These are phyloP conservation scores for Ascochyta lentis DNA, from an alignment of 2,329 filamentous ascomycete genomes.

Conservation along the genomic window DNA sequence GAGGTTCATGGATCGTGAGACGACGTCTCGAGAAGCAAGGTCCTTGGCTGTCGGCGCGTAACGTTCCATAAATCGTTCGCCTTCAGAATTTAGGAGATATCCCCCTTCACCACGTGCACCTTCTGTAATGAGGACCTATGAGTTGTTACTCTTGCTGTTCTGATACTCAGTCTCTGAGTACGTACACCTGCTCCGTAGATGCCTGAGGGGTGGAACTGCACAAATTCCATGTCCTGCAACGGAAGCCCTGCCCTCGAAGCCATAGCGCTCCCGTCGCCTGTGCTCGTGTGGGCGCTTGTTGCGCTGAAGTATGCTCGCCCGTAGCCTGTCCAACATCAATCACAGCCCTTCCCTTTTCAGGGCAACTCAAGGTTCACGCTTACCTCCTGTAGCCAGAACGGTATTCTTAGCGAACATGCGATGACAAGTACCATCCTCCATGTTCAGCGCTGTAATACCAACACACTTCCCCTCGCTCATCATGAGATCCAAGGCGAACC, in stretches of 20 bases:
- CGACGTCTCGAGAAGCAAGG: slow-evolving; percentile 57
- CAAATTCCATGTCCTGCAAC: slow-evolving; percentile 60
- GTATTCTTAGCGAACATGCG: slow-evolving; percentile 58
- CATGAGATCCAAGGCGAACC: slow-evolving; percentile 57
- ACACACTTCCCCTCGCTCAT: slow-evolving; percentile 58
- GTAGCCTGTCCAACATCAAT: slow-evolving; percentile 44
- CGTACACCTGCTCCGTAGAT: slow-evolving; percentile 58
- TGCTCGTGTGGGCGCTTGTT: slow-evolving; percentile 58
- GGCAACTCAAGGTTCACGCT: not conserved
- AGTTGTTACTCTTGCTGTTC: not conserved
- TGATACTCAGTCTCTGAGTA: not conserved
- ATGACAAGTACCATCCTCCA: slow-evolving; percentile 59
- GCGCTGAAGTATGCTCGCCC: slow-evolving; percentile 60
- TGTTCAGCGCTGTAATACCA: slow-evolving; percentile 55
- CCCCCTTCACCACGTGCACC: slow-evolving; percentile 59
- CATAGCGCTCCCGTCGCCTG: slow-evolving; percentile 60
- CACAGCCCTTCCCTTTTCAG: not conserved
- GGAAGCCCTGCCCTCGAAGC: slow-evolving; percentile 56
- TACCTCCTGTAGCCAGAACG: slow-evolving; percentile 54
- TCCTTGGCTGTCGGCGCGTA: slow-evolving; percentile 60
- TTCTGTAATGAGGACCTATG: slow-evolving; percentile 55
- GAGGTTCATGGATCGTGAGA: slow-evolving; percentile 57
- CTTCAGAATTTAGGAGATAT: slow-evolving; percentile 57
- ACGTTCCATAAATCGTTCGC: slow-evolving; percentile 60
- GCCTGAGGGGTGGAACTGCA: slow-evolving; percentile 59